These are phyloP conservation scores for Chiua virens DNA, from an alignment of 768 basidiomycete genomes.

Conservation along the genomic window DNA sequence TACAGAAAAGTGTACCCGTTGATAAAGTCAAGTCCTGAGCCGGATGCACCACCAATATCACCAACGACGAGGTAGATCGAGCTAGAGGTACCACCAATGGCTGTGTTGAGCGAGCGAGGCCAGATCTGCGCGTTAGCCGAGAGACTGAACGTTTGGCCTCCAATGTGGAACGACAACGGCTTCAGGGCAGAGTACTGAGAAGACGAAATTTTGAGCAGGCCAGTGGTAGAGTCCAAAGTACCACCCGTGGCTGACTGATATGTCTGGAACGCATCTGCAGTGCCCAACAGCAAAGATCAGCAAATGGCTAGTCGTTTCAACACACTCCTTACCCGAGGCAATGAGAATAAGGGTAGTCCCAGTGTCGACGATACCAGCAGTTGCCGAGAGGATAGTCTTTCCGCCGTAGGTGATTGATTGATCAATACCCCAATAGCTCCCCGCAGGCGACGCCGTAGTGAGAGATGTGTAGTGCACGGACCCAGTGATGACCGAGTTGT, in stretches of 20 bases:
- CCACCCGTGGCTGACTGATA: constrained; percentile 31
- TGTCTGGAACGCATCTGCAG: constrained; percentile 28
- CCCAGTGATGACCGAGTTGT: constrained; percentile 15
- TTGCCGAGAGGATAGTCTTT: neutral
- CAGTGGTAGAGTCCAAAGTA: constrained; percentile 24
- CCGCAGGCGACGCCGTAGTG: constrained; percentile 22
- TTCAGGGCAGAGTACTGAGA: constrained; percentile 25
- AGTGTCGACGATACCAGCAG: too few relatives aligned
- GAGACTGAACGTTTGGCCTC: constrained; percentile 12
- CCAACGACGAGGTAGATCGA: constrained; percentile 31
- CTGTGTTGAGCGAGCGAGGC: too few relatives aligned
- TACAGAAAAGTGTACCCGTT: constrained; percentile 21
- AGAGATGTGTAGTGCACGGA: constrained; percentile 18
- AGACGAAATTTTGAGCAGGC: constrained; percentile 29
- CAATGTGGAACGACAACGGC: constrained; percentile 29
- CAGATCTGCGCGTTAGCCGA: constrained; percentile 17
- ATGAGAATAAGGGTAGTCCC: constrained; percentile 27
- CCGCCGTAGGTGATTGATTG: constrained; percentile 6
- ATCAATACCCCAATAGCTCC: constrained; percentile 28
- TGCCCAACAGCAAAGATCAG: neutral
- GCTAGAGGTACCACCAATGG: neutral
- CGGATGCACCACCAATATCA: constrained; percentile 17
- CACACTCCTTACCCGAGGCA: constrained; percentile 12
- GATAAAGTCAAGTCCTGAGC: constrained; percentile 24
- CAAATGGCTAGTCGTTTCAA: too few relatives aligned